A percentile compares a stretch with the other conserved stretches of the same genome.
Evolutionary conservation across 176 grass and related monocot species (phyloP).

Genomic region (Eleusine indica): DNA sequence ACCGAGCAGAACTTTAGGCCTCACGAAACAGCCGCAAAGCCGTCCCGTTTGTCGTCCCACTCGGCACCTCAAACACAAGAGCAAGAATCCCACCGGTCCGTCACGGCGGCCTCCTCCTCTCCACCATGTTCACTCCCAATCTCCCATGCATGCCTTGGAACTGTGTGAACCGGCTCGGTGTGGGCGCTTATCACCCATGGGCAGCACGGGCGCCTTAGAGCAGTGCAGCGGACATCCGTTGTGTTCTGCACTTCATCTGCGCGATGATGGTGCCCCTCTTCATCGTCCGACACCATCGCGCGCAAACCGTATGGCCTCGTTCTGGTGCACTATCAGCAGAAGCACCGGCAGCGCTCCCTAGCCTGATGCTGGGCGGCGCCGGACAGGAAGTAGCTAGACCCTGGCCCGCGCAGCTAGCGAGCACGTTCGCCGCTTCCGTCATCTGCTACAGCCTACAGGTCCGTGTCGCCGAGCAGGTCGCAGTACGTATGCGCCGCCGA

Average conservation of each 20-base stretch:
- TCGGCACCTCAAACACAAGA: too few species aligned
- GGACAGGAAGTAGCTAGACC: background rate
- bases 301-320: slow-evolving; percentile 30
- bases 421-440: background rate
- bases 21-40: too few species aligned
- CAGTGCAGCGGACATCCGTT: background rate
- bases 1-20: too few species aligned
- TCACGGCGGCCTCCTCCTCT: too few species aligned
- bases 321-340: slow-evolving; percentile 31
- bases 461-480: background rate
- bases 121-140: too few species aligned
- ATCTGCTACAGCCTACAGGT: background rate
- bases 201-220: background rate
- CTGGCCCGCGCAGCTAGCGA: background rate
- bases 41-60: too few species aligned
- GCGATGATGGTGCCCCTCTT: slow-evolving; percentile 9
- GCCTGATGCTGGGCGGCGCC: background rate
- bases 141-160: background rate
- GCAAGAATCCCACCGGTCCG: too few species aligned
- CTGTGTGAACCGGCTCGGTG: background rate
- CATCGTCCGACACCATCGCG: background rate
- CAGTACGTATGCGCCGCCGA: background rate
- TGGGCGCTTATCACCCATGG: too few species aligned
- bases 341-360: slow-evolving; percentile 4
- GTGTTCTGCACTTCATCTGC: slow-evolving; percentile 27